Evolutionary conservation across 768 basidiomycete species (phyloP).

Genomic region (Tricholoma saponaceum): DNA sequence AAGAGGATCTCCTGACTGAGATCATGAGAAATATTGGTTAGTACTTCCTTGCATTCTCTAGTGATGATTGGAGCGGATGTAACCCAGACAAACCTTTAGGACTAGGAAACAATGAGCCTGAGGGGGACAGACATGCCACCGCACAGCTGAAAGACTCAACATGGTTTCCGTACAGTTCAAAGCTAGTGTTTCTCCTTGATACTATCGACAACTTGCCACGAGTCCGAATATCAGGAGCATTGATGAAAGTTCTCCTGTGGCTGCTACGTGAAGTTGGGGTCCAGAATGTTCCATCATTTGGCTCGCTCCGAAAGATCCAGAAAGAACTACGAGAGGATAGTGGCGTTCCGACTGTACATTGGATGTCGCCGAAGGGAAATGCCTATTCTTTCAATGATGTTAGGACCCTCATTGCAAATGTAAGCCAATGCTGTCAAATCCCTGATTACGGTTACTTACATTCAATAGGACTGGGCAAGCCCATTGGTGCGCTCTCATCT

Average conservation of each 20-base stretch:
- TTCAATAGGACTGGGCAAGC: slow-evolving; percentile 33
- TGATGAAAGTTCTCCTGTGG: slow-evolving; percentile 30
- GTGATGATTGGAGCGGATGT: no score
- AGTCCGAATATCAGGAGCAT: slow-evolving; percentile 21
- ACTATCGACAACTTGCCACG: slow-evolving; percentile 28
- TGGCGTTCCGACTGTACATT: slow-evolving; percentile 18
- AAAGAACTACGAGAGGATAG: slow-evolving; percentile 8
- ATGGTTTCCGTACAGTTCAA: no score
- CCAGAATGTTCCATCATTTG: slow-evolving; percentile 23
- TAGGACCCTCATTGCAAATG: neutral
- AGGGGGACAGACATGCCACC: no score
- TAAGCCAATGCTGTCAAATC: no score
- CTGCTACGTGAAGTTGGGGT: slow-evolving; percentile 22
- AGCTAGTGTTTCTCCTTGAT: slow-evolving; percentile 23
- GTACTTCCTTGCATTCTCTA: no score
- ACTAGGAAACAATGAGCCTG: no score
- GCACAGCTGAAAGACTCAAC: no score
- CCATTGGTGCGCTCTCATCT: slow-evolving; percentile 22
- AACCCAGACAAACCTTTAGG: no score
- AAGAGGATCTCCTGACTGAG: no score
- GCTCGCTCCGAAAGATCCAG: slow-evolving; percentile 19
- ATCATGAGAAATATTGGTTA: no score
- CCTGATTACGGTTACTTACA: no score
- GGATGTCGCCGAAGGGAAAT: slow-evolving; percentile 23
- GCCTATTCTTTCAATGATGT: slow-evolving; percentile 13